These are phyloP conservation scores for Debaryomyces hansenii DNA, from an alignment of 805 yeast species.

Conservation along the genomic window DNA sequence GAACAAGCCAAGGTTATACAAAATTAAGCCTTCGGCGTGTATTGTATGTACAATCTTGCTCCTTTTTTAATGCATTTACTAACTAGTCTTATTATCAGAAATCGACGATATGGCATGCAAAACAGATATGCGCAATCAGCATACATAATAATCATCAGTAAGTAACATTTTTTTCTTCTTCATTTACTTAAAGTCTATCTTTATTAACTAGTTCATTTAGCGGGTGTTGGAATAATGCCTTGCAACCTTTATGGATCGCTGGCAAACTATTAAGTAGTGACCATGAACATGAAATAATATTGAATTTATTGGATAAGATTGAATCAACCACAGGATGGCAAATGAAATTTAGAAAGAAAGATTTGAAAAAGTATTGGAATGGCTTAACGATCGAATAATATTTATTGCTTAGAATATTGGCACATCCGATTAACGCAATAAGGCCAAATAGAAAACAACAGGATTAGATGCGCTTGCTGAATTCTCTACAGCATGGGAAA, in stretches of 20 bases:
- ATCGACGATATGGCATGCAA: conserved; percentile 41
- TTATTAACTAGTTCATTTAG: conserved; percentile 5
- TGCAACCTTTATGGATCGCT: conserved; percentile 27
- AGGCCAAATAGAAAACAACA: no score
- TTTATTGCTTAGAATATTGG: no score
- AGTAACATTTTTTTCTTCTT: not conserved
- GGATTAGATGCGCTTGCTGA: no score
- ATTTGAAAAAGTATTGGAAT: conserved; percentile 24
- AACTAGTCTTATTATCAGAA: conserved; percentile 6
- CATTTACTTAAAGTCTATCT: not conserved
- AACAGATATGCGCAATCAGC: conserved; percentile 35
- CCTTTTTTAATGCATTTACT: not conserved
- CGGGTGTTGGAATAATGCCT: conserved; percentile 25
- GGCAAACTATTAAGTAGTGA: conserved; percentile 24
- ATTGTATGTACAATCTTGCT: conserved; percentile 1
- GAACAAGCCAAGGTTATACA: conserved; percentile 37
- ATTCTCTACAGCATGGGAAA: no score
- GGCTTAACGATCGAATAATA: not conserved
- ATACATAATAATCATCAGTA: conserved; percentile 25
- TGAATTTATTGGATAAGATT: conserved; percentile 19
- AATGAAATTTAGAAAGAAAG: conserved; percentile 20
- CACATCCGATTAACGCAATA: no score
- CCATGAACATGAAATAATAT: conserved; percentile 20
- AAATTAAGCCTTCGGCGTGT: conserved; percentile 16
- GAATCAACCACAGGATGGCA: conserved; percentile 30